Evolutionary conservation across 257 asterid species (phyloP), one percentile per base, ranked within the genome.

Genomic region (Pogostemon cablin): DNA sequence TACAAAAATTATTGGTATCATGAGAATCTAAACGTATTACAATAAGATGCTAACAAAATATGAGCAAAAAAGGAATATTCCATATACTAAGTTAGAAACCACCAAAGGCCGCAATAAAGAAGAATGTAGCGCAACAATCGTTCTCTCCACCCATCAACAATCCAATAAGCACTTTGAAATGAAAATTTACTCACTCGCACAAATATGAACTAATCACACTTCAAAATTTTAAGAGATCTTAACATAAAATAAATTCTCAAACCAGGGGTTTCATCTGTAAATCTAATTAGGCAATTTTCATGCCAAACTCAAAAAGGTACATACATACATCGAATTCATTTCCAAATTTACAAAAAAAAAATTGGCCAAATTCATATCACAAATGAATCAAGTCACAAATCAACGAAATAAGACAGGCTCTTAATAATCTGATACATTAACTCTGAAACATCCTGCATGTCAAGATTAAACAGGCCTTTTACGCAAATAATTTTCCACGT

Each of bases 381-480:
- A 7, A 12, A 52, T 52, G 57, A 12, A 67, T 8, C 12, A 4
- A 59, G 62, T 34, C 38, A 63, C 34, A 47, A 64, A 69, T 65
- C 54, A 7, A 64, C 43, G 9, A 12, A 15, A 46, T 2, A 9
- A 9, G 9, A 49, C 25, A 3, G 34, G 43, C 25, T 48, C 7
- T 12, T 7, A 15, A 38, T 7, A 3, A 7, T 0, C 3, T 15
- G 17, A 39, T 1, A 52, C 48, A 73, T n/a, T 12, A 50, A 32
- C 49, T 53, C 2, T 0, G 6, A 15, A 64, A 32, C 38, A 63
- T 12, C 5, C n/a, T 6, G 9, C 37, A 12, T n/a, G 34, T n/a
- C n/a, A 35, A 50, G 39, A 67, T 37, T 6, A 52, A 62, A 68
- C 41, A 49, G 56, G 42, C 17, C 67, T 35, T 76, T 55, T 44